Evolutionary conservation across 176 grass and related monocot genomes (phyloP).

Genomic region (Alloteropsis semialata): DNA sequence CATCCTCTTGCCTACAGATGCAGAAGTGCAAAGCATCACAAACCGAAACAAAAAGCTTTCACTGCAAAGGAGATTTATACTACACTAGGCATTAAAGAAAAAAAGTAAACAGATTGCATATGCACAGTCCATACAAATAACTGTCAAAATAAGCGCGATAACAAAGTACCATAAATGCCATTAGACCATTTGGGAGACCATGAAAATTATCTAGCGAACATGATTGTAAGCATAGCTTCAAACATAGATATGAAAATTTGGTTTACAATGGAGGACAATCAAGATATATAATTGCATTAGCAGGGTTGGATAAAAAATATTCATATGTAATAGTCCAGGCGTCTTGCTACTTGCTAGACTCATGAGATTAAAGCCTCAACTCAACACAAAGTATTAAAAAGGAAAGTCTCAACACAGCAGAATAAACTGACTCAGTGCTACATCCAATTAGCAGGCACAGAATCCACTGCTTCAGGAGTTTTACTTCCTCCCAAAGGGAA

Average conservation of each 20-base stretch:
- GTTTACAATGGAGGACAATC: background rate
- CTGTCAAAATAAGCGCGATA: slow-evolving; percentile 1
- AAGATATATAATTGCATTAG: background rate
- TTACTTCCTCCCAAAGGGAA: background rate
- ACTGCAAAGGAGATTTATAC: background rate
- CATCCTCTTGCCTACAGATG: slow-evolving; percentile 92
- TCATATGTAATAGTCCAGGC: background rate
- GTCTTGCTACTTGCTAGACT: slow-evolving; percentile 5
- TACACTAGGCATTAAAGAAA: background rate
- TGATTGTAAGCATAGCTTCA: background rate
- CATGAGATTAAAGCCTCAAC: background rate
- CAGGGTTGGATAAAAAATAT: background rate
- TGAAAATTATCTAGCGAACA: background rate
- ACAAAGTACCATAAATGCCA: background rate
- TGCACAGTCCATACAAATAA: background rate
- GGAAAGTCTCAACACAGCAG: background rate
- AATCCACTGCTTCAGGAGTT: background rate
- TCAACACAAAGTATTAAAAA: too few relatives aligned
- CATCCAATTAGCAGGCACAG: background rate
- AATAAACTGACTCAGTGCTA: background rate
- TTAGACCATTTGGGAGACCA: background rate
- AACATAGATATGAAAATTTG: background rate
- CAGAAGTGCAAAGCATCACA: slow-evolving; percentile 38
- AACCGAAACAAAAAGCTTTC: slow-evolving; percentile 14
- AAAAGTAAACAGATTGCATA: background rate